Evolutionary conservation across 2,329 filamentous ascomycete species (phyloP), one percentile per base, ranked within the genome.

Genomic region (Pleurostoma richardsiae): DNA sequence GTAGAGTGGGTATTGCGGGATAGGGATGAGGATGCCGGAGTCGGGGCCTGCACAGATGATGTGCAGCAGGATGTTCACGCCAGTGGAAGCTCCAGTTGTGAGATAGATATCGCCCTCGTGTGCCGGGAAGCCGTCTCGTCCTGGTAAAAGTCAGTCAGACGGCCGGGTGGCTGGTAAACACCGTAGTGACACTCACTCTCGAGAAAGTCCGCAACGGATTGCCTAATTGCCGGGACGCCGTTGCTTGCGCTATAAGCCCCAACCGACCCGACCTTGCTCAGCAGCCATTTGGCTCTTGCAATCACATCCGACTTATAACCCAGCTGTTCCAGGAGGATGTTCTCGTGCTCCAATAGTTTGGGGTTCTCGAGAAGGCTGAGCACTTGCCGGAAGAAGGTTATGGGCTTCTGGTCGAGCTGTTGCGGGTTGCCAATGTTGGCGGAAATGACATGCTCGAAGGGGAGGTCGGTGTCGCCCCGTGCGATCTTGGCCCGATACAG

Each of bases 361-460:
- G 94, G 94, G 74, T 97, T 91, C 76, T 99, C 94, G 49, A 97
- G 71, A 52, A 99, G 69, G 70, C 90, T 95, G 60, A 94, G 80
- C 29, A 99, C 94, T 73, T 99, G 92, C 58, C 94, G 85, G 82
- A 99, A 96, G 78, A 96, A 99, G 57, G 94, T 99, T 61, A 99
- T 92, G 61, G 94, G 94, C 77, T 97, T 95, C 79, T 99, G 94
- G 72, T 96, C 94, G 53, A 99, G 83, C 72, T 99, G 94, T 71
- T 99, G 94, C 4, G 94, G 94, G 75, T 99, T 99, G 63, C 94
- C 94, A 62, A 99, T 99, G 73, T 99, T 99, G 70, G 94, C 94
- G 53, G 88, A 91, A 72, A 99, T 92, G 68, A 99, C 85, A 50
- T 90, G 80, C 59, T 88, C 77, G 69, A 99, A 99, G 42, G 94